Conservation (phyloP, 371 early-diverging fungal genomes). For the Choanephora cucurbitarum region DNA sequence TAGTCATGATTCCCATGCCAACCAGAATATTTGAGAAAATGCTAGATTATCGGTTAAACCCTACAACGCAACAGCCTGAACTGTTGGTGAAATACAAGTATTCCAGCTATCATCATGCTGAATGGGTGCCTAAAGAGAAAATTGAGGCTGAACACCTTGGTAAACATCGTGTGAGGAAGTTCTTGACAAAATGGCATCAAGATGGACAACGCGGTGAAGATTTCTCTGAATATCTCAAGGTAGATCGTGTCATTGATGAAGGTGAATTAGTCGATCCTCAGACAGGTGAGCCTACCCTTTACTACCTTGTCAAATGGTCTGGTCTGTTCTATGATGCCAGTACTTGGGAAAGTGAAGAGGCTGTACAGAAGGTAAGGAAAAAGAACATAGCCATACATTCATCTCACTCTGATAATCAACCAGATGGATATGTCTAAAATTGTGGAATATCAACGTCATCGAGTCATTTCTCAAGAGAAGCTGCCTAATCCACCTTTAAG, state of each 20-base stretch:
- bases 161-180: constrained; percentile 74
- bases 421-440: constrained; percentile 61
- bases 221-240: constrained; percentile 45
- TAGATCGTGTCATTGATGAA: constrained; percentile 83
- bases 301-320: constrained; percentile 89
- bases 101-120: constrained; percentile 77
- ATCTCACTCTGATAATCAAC: neutral
- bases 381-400: no score
- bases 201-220: constrained; percentile 53
- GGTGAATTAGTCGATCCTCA: constrained; percentile 63
- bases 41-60: constrained; percentile 53
- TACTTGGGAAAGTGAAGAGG: constrained; percentile 83
- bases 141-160: constrained; percentile 70
- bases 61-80: constrained; percentile 32
- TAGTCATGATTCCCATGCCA: constrained; percentile 68
- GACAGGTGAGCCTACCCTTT: constrained; percentile 57
- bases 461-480: constrained; percentile 42
- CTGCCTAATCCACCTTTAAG: constrained; percentile 45
- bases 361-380: constrained; percentile 52
- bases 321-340: constrained; percentile 78
- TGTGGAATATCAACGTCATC: constrained; percentile 50
- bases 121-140: constrained; percentile 70
- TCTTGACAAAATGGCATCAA: constrained; percentile 61
- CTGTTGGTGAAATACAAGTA: constrained; percentile 71
- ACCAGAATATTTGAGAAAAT: constrained; percentile 59